A percentile compares a stretch with the other conserved stretches of the same genome.
phyloP scores from a whole-genome alignment of 2,329 filamentous ascomycete species.

The Chaetomium sp. region DNA sequence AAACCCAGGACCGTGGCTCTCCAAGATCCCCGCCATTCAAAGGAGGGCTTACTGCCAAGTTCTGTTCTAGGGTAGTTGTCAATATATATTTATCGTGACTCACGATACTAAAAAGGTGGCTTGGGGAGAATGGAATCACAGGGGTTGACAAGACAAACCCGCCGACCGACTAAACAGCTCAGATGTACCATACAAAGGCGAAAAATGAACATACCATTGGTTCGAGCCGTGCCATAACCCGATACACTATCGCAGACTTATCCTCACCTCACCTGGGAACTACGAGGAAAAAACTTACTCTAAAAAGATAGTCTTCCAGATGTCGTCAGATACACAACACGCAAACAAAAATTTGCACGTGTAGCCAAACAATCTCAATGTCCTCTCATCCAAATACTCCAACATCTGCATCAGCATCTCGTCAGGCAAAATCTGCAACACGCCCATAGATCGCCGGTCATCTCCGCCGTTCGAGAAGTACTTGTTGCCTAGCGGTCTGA shows the following conservation, averaged over 20 bases:
- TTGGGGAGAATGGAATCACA: not conserved
- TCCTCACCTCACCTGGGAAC: not conserved
- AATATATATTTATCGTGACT: too few relatives aligned
- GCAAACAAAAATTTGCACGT: conserved; percentile 85
- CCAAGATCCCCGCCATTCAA: conserved; percentile 78
- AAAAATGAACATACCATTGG: conserved; percentile 1
- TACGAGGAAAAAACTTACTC: conserved; percentile 55
- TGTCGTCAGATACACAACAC: conserved; percentile 73
- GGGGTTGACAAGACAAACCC: too few relatives aligned
- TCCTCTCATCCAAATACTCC: conserved; percentile 62
- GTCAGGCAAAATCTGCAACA: conserved; percentile 66
- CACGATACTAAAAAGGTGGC: not conserved
- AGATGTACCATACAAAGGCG: too few relatives aligned
- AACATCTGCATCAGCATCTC: conserved; percentile 70
- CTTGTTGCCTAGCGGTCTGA: conserved; percentile 84
- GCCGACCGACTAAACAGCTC: too few relatives aligned
- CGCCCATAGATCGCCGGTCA: conserved; percentile 60
- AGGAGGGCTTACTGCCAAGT: conserved; percentile 31
- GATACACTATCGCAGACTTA: not conserved
- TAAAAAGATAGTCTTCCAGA: conserved; percentile 83
- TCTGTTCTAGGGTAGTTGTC: conserved; percentile 25
- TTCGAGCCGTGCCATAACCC: not conserved
- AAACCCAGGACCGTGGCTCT: conserved; percentile 67
- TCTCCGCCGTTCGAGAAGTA: conserved; percentile 59
- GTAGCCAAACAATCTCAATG: conserved; percentile 60